Percentiles rank a stretch among this genome's conserved stretches.
phyloP scores from a whole-genome alignment of 805 yeast genomes.

The Zygosaccharomyces kombuchaensis region DNA sequence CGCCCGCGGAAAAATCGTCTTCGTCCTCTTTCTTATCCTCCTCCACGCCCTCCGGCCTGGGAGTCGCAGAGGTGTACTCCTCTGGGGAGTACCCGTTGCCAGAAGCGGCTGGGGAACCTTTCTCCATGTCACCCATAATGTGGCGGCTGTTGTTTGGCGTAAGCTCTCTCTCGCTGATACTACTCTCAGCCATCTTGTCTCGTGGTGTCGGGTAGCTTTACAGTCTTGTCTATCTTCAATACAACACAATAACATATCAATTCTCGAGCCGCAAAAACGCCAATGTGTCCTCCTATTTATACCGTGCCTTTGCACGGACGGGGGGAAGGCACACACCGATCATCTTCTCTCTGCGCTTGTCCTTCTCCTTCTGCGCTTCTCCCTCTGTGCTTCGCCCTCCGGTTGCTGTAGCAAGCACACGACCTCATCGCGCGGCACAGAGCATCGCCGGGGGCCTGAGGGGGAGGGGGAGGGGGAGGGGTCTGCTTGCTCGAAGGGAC shows the following conservation, averaged over 20 bases:
- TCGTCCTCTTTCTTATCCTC: neutral
- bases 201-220: neutral
- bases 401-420: no score
- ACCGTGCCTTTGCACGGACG: slow-evolving; percentile 2
- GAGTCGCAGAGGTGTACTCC: neutral
- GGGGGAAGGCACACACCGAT: neutral
- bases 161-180: slow-evolving; percentile 1
- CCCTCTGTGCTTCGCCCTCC: no score
- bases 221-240: neutral
- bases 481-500: no score
- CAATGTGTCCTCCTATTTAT: neutral
- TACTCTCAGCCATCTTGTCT: slow-evolving; percentile 1
- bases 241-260: neutral
- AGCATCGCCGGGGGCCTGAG: neutral
- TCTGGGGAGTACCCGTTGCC: neutral
- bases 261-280: neutral
- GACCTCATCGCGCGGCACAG: neutral
- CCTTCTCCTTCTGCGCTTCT: no score
- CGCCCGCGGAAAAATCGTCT: neutral
- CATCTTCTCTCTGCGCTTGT: no score
- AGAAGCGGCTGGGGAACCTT: neutral
- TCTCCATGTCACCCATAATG: neutral
- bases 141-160: neutral
- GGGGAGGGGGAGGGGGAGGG: no score
- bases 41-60: neutral